Percentiles rank a stretch among this genome's conserved stretches.
These are phyloP conservation scores for Pleurotus giganteus DNA, from an alignment of 768 basidiomycete species.

Conservation along the genomic window DNA sequence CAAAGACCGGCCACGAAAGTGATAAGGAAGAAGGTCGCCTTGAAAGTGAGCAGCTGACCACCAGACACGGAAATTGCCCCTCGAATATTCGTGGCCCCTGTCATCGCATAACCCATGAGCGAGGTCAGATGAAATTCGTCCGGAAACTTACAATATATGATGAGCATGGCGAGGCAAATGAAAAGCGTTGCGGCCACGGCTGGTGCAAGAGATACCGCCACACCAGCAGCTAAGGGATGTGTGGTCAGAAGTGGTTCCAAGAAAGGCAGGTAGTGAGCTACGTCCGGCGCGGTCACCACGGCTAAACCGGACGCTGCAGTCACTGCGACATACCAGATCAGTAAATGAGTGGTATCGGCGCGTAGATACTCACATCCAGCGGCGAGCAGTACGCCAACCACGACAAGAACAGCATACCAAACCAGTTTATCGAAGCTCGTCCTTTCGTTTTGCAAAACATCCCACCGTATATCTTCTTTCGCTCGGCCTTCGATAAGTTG, in stretches of 20 bases:
- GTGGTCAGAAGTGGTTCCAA: conserved; percentile 48
- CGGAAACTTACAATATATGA: conserved; percentile 55
- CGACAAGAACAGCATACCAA: conserved; percentile 56
- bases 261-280: conserved; percentile 70
- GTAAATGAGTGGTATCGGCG: conserved; percentile 1
- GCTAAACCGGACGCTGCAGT: conserved; percentile 69
- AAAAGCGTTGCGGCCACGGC: conserved; percentile 61
- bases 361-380: conserved; percentile 51
- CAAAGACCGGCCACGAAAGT: conserved; percentile 54
- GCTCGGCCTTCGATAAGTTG: conserved; percentile 76
- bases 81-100: conserved; percentile 53
- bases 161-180: conserved; percentile 46
- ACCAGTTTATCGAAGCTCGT: conserved; percentile 41
- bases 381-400: conserved; percentile 51
- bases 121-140: not conserved
- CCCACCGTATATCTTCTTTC: conserved; percentile 83
- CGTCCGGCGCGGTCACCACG: conserved; percentile 67
- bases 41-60: conserved; percentile 58
- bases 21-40: conserved; percentile 60
- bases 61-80: conserved; percentile 64
- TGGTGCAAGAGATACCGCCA: conserved; percentile 69
- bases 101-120: conserved; percentile 12
- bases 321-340: conserved; percentile 39
- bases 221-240: conserved; percentile 52
- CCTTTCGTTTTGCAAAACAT: conserved; percentile 63